Evolutionary conservation across 768 basidiomycete genomes (phyloP).

Genomic region (Gloeophyllum trabeum): DNA sequence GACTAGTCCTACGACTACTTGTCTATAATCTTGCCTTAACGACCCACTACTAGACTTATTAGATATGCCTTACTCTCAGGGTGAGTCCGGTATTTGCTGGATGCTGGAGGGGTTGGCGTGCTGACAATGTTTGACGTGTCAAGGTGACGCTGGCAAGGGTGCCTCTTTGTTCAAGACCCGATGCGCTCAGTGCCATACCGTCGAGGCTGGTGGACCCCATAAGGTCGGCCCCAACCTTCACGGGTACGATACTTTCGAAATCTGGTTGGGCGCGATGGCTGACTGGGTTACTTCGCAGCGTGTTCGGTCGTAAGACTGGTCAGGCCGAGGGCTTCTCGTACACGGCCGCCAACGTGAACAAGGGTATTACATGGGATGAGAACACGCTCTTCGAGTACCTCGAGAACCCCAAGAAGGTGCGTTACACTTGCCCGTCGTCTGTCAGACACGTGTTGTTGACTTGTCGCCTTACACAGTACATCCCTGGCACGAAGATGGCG

Average conservation of each 20-base stretch:
- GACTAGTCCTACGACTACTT: not conserved
- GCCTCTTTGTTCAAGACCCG: slow-evolving; percentile 95
- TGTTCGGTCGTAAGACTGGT: slow-evolving; percentile 83
- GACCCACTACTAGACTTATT: not conserved
- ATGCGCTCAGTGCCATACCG: slow-evolving; percentile 89
- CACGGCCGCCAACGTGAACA: slow-evolving; percentile 92
- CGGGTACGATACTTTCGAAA: slow-evolving; percentile 42
- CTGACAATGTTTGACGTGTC: slow-evolving; percentile 1
- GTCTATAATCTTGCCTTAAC: not conserved
- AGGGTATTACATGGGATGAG: slow-evolving; percentile 82
- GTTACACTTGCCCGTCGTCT: slow-evolving; percentile 6
- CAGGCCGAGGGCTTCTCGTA: slow-evolving; percentile 81
- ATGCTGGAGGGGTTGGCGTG: not conserved
- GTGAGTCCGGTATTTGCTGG: slow-evolving; percentile 17
- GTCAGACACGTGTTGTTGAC: not conserved
- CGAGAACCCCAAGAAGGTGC: slow-evolving; percentile 97
- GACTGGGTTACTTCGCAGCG: slow-evolving; percentile 25
- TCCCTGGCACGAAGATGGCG: slow-evolving; percentile 97
- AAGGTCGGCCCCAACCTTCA: slow-evolving; percentile 95
- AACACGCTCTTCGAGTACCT: slow-evolving; percentile 91
- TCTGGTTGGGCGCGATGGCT: not conserved
- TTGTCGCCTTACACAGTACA: slow-evolving; percentile 51
- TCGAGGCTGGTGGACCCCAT: slow-evolving; percentile 64
- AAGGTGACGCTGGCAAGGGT: slow-evolving; percentile 87
- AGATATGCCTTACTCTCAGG: slow-evolving; percentile 32